Evolutionary conservation across 129 eudicot genomes (phyloP).

Genomic region (Flaveria bidentis): DNA sequence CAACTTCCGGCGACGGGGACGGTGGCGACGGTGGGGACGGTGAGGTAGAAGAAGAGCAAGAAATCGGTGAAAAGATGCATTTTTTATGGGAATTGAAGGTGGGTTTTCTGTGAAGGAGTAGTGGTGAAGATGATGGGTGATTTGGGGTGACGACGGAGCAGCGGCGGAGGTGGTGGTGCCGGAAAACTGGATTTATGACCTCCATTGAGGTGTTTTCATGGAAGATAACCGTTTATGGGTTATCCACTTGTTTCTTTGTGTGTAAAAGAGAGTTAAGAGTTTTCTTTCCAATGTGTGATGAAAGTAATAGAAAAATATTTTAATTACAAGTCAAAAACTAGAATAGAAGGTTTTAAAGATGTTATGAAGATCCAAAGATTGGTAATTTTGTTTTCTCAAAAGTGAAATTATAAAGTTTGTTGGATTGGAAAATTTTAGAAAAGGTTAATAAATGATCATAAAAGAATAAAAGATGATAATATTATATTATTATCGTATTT

Average conservation of each 20-base stretch:
- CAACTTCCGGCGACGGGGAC: constrained; percentile 48
- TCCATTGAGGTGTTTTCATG: constrained; percentile 50
- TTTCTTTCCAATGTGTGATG: neutral
- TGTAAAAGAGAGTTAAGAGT: neutral
- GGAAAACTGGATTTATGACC: constrained; percentile 39
- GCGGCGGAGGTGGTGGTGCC: constrained; percentile 28
- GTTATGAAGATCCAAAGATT: too few relatives aligned
- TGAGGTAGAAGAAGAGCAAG: constrained; percentile 61
- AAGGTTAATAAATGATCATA: too few relatives aligned
- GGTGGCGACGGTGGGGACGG: constrained; percentile 51
- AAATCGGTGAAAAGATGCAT: constrained; percentile 31
- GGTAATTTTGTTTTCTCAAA: too few relatives aligned
- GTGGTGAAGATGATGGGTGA: constrained; percentile 12
- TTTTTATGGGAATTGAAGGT: constrained; percentile 23
- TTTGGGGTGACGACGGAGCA: constrained; percentile 24
- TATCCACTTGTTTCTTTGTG: constrained; percentile 34
- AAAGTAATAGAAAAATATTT: too few relatives aligned
- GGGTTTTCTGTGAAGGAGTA: constrained; percentile 25
- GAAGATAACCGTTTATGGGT: constrained; percentile 33
- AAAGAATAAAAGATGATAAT: too few relatives aligned
- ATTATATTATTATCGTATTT: too few relatives aligned
- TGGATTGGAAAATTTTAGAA: too few relatives aligned
- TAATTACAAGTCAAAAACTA: too few relatives aligned
- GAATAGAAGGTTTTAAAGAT: too few relatives aligned
- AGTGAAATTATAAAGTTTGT: too few relatives aligned